Evolutionary conservation across 768 basidiomycete genomes (phyloP).

Genomic region (Amanita phalloides): DNA sequence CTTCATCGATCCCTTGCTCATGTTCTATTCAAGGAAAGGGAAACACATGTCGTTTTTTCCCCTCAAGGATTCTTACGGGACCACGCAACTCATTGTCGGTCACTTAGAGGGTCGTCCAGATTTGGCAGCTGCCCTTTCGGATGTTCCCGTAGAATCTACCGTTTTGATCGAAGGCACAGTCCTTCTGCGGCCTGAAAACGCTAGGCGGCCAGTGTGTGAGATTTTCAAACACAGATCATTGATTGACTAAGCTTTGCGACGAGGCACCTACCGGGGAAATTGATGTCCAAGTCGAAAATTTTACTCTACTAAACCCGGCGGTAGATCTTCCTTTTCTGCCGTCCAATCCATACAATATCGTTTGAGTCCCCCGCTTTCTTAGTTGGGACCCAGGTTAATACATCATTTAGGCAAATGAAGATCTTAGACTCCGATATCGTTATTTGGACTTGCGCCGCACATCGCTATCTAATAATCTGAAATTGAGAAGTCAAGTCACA

Average conservation of each 20-base stretch:
- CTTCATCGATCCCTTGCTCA: slow-evolving; percentile 9
- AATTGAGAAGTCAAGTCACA: slow-evolving; percentile 73
- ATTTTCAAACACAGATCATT: slow-evolving; percentile 10
- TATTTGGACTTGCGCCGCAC: slow-evolving; percentile 82
- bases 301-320: slow-evolving; percentile 75
- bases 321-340: slow-evolving; percentile 76
- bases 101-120: slow-evolving; percentile 24
- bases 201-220: slow-evolving; percentile 47
- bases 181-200: slow-evolving; percentile 47
- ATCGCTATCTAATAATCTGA: slow-evolving; percentile 66
- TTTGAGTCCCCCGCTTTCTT: slow-evolving; percentile 25
- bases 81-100: slow-evolving; percentile 67
- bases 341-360: slow-evolving; percentile 65
- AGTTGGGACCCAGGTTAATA: slow-evolving; percentile 7
- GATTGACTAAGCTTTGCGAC: slow-evolving; percentile 6
- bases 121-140: slow-evolving; percentile 36
- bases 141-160: slow-evolving; percentile 67
- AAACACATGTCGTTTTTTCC: slow-evolving; percentile 77
- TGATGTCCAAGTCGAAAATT: slow-evolving; percentile 66
- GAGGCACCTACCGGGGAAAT: slow-evolving; percentile 63
- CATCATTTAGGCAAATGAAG: slow-evolving; percentile 56
- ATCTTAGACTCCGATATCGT: slow-evolving; percentile 75
- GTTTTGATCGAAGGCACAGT: slow-evolving; percentile 71
- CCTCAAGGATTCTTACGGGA: slow-evolving; percentile 69
- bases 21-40: slow-evolving; percentile 46